These are phyloP conservation scores for Cutaneotrichosporon sp. DNA, from an alignment of 1,284 basidiomycete species.

Conservation along the genomic window DNA sequence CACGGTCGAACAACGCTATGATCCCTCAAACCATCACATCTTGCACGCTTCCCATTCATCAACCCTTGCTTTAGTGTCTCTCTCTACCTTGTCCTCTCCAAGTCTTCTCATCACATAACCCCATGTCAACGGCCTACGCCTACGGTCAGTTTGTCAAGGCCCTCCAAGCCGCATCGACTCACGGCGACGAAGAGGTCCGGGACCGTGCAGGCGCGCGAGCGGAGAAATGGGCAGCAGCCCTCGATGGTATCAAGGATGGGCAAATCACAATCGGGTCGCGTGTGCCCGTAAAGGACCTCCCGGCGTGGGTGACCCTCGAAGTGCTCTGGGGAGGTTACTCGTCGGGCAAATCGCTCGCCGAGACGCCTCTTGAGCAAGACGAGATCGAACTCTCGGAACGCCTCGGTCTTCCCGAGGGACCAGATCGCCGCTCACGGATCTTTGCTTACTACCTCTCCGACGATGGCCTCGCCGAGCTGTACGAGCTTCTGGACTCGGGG, in stretches of 20 bases:
- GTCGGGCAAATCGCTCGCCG: slow-evolving; percentile 7
- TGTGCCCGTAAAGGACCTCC: slow-evolving; percentile 5
- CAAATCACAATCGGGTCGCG: slow-evolving; percentile 11
- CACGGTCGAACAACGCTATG: too few relatives aligned
- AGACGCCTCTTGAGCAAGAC: not conserved
- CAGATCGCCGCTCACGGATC: slow-evolving; percentile 8
- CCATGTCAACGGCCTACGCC: slow-evolving; percentile 10
- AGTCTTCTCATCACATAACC: not conserved
- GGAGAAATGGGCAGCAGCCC: not conserved
- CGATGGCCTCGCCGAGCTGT: slow-evolving; percentile 1
- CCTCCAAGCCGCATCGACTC: not conserved
- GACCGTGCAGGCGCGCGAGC: slow-evolving; percentile 8
- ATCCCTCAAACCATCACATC: too few relatives aligned
- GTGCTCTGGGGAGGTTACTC: slow-evolving; percentile 12
- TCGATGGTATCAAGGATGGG: slow-evolving; percentile 10
- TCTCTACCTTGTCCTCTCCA: too few relatives aligned
- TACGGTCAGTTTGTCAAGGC: slow-evolving; percentile 11
- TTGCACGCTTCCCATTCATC: too few relatives aligned
- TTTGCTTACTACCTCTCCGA: slow-evolving; percentile 18
- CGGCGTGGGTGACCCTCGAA: slow-evolving; percentile 16
- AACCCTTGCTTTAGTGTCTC: too few relatives aligned
- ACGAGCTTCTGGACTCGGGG: slow-evolving; percentile 10
- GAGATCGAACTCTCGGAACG: slow-evolving; percentile 9
- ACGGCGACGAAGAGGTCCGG: slow-evolving; percentile 5
- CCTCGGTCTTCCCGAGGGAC: slow-evolving; percentile 10